phyloP scores from a whole-genome alignment of 768 basidiomycete genomes.

The Scleroderma citrinum region DNA sequence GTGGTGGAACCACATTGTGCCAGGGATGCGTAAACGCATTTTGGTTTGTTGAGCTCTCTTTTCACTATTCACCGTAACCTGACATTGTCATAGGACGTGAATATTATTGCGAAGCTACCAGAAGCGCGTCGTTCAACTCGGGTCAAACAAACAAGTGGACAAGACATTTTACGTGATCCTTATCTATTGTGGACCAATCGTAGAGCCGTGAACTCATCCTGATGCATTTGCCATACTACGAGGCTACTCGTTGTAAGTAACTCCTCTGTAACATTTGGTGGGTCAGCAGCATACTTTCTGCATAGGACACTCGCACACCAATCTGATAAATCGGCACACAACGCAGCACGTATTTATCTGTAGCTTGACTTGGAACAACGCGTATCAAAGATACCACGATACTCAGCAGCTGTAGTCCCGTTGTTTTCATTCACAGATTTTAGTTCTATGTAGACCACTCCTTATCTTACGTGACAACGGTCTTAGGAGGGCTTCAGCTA shows the following conservation, averaged over 20 bases:
- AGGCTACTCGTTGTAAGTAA: not conserved
- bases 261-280: not conserved
- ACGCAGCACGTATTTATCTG: slow-evolving; percentile 13
- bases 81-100: slow-evolving; percentile 51
- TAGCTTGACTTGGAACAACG: slow-evolving; percentile 1
- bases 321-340: slow-evolving; percentile 15
- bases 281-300: not conserved
- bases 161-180: slow-evolving; percentile 69
- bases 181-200: slow-evolving; percentile 90
- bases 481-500: too few relatives aligned
- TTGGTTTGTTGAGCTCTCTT: slow-evolving; percentile 45
- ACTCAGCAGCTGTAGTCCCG: not conserved
- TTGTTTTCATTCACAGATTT: not conserved
- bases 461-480: too few relatives aligned
- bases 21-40: slow-evolving; percentile 70
- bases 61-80: slow-evolving; percentile 1
- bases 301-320: slow-evolving; percentile 2
- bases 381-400: not conserved
- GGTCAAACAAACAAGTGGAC: slow-evolving; percentile 49
- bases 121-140: slow-evolving; percentile 79
- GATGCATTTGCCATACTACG: not conserved
- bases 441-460: too few relatives aligned
- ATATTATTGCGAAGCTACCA: slow-evolving; percentile 60
- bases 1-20: slow-evolving; percentile 79
- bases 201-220: slow-evolving; percentile 46